Base-by-base conservation (phyloP, 371 early-diverging fungal species). In the Mortierella sp. region DNA sequence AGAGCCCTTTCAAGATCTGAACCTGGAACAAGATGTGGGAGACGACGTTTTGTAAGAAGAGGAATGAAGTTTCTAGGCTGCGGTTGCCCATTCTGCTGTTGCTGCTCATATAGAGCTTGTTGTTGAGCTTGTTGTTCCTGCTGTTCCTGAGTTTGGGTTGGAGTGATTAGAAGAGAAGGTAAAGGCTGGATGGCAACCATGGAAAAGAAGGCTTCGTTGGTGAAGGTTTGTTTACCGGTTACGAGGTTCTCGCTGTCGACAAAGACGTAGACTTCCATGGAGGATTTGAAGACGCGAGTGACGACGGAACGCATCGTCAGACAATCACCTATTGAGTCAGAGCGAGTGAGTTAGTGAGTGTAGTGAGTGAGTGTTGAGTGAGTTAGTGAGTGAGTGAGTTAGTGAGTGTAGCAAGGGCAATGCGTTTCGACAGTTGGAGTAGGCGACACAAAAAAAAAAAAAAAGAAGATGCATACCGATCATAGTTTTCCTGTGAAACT, bases 201-300 rank as follows among this genome's bases (percentile, higher is more conserved):
- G 1, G 91, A 89, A 66, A 90, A 90, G 65, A 90, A 90, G 1
- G 84, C 90, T 66, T 90, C 91, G 61, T 90, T 90, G 39, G 91
- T 89, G 63, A 90, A 90, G 9, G 87, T 86, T 3, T 83, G 88
- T 45, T 88, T 86, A 3, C 89, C 88, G 0, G 90, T 89, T 24
- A 86, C 83, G n/a, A 90, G 45, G 40, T 90, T 89, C 67, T 90
- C 91, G 71, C 87, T 86, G 78, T 90, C 89, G 14, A 92, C 90
- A 55, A 80, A 86, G 43, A 90, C 89, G 79, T 89, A 92, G 1
- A 91, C 87, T 70, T 90, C 92, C 86, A 91, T 87, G 37, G 88
- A 88, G 6, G 90, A 87, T 22, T 86, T 83, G 66, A 86, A 91
- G 0, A 89, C 84, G 14, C 88, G 79, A 0, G 92, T 89, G 6